Percentiles rank a stretch among this genome's conserved stretches.
phyloP scores from a whole-genome alignment of 805 yeast genomes.

The Grigorovia yakushimaensis region DNA sequence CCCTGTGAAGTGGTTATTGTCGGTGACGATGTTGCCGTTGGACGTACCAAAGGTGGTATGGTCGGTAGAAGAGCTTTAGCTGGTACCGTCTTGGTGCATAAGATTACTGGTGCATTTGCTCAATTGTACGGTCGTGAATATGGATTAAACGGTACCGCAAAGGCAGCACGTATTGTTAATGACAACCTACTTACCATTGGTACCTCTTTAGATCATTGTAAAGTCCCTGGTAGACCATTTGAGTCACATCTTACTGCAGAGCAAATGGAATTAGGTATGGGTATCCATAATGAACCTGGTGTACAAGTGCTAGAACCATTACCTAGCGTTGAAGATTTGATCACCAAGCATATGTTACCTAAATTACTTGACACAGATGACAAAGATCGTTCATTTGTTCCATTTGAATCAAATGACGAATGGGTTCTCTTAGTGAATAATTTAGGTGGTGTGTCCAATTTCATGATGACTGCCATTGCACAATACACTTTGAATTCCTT shows the following conservation, averaged over 20 bases:
- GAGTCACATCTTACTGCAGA: constrained; percentile 43
- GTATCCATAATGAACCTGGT: constrained; percentile 94
- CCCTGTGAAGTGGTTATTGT: constrained; percentile 66
- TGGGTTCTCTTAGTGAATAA: constrained; percentile 69
- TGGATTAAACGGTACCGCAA: constrained; percentile 43
- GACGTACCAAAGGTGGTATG: constrained; percentile 77
- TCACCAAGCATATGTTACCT: constrained; percentile 46
- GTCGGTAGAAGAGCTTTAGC: constrained; percentile 94
- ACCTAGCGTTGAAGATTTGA: constrained; percentile 58
- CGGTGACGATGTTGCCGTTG: constrained; percentile 91
- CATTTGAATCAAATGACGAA: constrained; percentile 54
- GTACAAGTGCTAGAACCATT: constrained; percentile 43
- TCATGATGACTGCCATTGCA: constrained; percentile 68
- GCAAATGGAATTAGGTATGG: constrained; percentile 88
- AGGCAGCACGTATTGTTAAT: constrained; percentile 51
- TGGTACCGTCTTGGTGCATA: constrained; percentile 82
- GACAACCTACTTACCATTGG: constrained; percentile 75
- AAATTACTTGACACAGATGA: constrained; percentile 56
- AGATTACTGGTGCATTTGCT: constrained; percentile 68
- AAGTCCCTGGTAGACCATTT: constrained; percentile 73
- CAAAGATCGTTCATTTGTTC: constrained; percentile 71
- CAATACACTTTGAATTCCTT: constrained; percentile 46
- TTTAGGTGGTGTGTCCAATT: constrained; percentile 79
- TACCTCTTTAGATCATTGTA: constrained; percentile 79
- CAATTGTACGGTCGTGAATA: constrained; percentile 32